Evolutionary conservation across 2,329 filamentous ascomycete genomes (phyloP).

Genomic region (Tolypocladium tropicale): DNA sequence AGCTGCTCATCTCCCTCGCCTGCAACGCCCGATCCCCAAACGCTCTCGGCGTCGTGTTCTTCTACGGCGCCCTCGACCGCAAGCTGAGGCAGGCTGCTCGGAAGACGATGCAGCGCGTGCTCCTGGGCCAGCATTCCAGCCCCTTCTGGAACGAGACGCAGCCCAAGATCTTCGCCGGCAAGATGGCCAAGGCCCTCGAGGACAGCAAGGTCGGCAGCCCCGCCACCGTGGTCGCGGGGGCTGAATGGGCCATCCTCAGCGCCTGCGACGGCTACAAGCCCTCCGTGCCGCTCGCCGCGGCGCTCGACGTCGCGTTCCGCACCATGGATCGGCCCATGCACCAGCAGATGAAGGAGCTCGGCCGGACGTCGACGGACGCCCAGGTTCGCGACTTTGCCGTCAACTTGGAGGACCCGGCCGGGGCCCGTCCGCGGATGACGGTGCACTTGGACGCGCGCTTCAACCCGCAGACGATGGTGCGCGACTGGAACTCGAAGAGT

Average conservation of each 20-base stretch:
- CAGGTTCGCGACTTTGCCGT: slow-evolving; percentile 4
- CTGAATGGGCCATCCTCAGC: slow-evolving; percentile 20
- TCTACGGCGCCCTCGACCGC: slow-evolving; percentile 21
- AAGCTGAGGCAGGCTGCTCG: slow-evolving; percentile 16
- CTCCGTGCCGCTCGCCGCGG: slow-evolving; percentile 13
- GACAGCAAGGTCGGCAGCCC: slow-evolving; percentile 7
- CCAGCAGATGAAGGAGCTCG: slow-evolving; percentile 6
- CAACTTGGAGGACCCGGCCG: slow-evolving; percentile 1
- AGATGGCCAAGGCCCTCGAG: slow-evolving; percentile 12
- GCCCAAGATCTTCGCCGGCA: slow-evolving; percentile 17
- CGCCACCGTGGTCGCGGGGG: slow-evolving; percentile 10
- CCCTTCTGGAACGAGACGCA: slow-evolving; percentile 16
- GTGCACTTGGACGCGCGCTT: slow-evolving; percentile 5
- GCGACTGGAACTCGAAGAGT: neutral
- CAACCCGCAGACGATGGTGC: slow-evolving; percentile 5
- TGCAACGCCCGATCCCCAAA: slow-evolving; percentile 18
- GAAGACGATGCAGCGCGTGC: slow-evolving; percentile 11
- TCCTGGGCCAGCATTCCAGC: slow-evolving; percentile 13
- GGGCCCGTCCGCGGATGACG: neutral
- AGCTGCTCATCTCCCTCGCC: slow-evolving; percentile 26
- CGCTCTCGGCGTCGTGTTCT: slow-evolving; percentile 19
- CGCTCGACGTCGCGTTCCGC: slow-evolving; percentile 15
- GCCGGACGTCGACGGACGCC: neutral
- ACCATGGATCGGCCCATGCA: slow-evolving; percentile 16
- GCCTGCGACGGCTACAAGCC: slow-evolving; percentile 18